These are phyloP conservation scores for Alternaria triticina DNA, from an alignment of 2,329 filamentous ascomycete genomes.

Conservation along the genomic window DNA sequence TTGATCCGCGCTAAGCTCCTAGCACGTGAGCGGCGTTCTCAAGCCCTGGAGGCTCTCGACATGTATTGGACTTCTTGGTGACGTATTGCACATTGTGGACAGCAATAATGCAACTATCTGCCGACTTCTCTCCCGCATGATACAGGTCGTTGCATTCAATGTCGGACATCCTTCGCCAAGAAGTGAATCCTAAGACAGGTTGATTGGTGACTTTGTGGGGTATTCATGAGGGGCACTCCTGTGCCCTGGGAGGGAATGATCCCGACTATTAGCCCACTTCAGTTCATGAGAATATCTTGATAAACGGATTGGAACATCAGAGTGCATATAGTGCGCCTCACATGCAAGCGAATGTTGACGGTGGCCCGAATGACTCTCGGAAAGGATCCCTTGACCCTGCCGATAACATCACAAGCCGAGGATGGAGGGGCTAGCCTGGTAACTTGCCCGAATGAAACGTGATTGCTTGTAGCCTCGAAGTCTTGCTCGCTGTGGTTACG, in stretches of 20 bases:
- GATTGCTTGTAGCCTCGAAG: not conserved
- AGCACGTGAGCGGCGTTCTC: conserved; percentile 5
- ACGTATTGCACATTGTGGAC: not conserved
- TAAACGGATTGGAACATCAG: not conserved
- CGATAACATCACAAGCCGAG: conserved; percentile 11
- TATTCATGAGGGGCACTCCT: not conserved
- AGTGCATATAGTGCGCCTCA: not conserved
- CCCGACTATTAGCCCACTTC: not conserved
- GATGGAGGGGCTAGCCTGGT: conserved; percentile 1
- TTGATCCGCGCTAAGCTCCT: conserved; percentile 2
- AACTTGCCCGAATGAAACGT: not conserved
- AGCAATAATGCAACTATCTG: not conserved
- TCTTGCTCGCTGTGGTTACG: conserved; percentile 3
- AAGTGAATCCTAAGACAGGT: not conserved
- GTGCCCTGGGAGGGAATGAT: not conserved
- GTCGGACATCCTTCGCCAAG: not conserved
- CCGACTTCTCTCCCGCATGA: not conserved
- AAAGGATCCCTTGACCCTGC: conserved; percentile 4
- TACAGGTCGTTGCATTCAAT: not conserved
- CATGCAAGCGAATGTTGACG: not conserved
- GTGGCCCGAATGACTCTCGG: not conserved
- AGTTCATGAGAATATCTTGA: not conserved
- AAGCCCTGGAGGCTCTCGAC: not conserved
- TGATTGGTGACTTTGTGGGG: not conserved
- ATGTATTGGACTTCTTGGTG: not conserved